Base-by-base conservation (phyloP, 257 asterid genomes). In the Parsonsia alboflavescens region DNA sequence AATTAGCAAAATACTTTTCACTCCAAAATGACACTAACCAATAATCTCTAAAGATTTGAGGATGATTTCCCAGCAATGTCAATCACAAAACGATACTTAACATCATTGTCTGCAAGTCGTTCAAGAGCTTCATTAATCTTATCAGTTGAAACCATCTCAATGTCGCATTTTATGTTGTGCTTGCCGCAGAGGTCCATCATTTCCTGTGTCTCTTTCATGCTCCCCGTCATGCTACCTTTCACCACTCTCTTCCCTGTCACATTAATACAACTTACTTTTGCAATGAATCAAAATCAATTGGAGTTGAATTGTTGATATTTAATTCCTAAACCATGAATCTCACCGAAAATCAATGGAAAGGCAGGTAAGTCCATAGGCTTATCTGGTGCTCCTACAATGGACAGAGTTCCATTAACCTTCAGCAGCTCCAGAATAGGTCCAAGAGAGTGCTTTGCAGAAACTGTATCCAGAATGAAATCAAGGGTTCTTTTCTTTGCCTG, bases 191-290 rank as follows among this genome's bases (percentile, higher is more conserved):
- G 19, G 57, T 91, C 87, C 81, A 93, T 81, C 98, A 93, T 93
- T 42, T 91, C 96, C 56, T 91, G 98, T 0, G 96, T 93, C 77
- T 93, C 97, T 73, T 89, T 80, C 2, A 91, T 93, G 79, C 92
- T 86, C 45, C 98, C 97, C 0, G 84, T 87, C 74, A 91, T 78
- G 82, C 97, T 87, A 17, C 98, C 98, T 82, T 93, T 93, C 84
- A 89, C 96, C 5, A 68, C 87, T 74, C 98, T 91, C 79, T 93
- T 91, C 3, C 96, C 96, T 91, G 68, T 3, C 24, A 24, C 4
- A 42, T 7, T 5, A 42, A 42, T 42, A 42, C 46, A 42, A 42
- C 9, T 42, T 41, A 2, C 44, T n/a, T n/a, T n/a, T n/a, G n/a
- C n/a, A n/a, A 41, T 41, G 44, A 41, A 41, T 41, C 6, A 41